phyloP scores from a whole-genome alignment of 2,329 filamentous ascomycete species.

The Sarocladium strictum region DNA sequence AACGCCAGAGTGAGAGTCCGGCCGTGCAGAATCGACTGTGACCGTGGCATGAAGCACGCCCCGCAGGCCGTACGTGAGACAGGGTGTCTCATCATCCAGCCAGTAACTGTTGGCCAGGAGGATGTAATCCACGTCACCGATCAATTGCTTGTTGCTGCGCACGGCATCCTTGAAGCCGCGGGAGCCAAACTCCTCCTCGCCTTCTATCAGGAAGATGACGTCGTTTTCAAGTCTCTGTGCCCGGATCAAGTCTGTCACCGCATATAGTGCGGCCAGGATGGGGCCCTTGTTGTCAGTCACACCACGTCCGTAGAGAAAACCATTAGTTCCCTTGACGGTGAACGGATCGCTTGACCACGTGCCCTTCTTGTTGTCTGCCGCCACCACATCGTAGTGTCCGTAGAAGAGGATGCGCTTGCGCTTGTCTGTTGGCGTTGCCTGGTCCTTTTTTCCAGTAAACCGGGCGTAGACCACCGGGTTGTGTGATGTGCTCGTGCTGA shows the following conservation, averaged over 20 bases:
- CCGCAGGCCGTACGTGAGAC: slow-evolving; percentile 87
- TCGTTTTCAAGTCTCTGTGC: slow-evolving; percentile 81
- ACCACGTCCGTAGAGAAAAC: slow-evolving; percentile 92
- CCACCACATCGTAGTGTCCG: slow-evolving; percentile 95
- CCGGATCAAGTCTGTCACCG: slow-evolving; percentile 81
- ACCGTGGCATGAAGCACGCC: slow-evolving; percentile 92
- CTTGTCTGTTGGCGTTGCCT: slow-evolving; percentile 42
- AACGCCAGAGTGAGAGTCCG: slow-evolving; percentile 93
- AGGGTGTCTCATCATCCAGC: slow-evolving; percentile 93
- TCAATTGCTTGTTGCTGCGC: slow-evolving; percentile 70
- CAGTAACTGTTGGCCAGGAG: slow-evolving; percentile 97
- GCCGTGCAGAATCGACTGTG: slow-evolving; percentile 76
- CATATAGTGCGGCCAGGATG: slow-evolving; percentile 88
- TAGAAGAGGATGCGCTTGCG: slow-evolving; percentile 93
- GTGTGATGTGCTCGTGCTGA: slow-evolving; percentile 72
- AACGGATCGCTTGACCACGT: slow-evolving; percentile 91
- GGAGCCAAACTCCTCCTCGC: slow-evolving; percentile 93
- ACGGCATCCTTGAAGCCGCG: slow-evolving; percentile 84
- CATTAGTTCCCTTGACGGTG: slow-evolving; percentile 79
- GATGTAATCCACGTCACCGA: slow-evolving; percentile 91
- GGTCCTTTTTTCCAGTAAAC: slow-evolving; percentile 68
- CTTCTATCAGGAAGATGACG: slow-evolving; percentile 90
- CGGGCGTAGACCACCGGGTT: slow-evolving; percentile 93
- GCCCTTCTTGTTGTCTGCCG: slow-evolving; percentile 73
- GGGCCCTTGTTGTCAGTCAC: slow-evolving; percentile 97